Conservation (phyloP, 331 rosid genomes). For the Telfairia occidentalis region DNA sequence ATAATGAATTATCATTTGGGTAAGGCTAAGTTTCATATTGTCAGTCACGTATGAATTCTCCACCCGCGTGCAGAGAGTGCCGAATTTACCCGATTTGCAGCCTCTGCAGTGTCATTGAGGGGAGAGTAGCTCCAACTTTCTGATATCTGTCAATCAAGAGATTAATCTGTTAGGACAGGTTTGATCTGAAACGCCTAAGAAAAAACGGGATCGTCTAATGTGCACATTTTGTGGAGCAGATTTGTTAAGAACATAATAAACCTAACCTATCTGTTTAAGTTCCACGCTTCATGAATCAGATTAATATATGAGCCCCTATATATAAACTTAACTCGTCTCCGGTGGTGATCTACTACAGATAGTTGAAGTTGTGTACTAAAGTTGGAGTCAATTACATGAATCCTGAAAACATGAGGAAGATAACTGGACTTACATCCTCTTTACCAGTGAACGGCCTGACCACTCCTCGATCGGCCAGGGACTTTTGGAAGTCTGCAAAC, state of each 20-base stretch:
- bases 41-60: constrained; percentile 29
- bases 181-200: not conserved
- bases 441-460: constrained; percentile 57
- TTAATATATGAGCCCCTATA: too few relatives aligned
- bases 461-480: constrained; percentile 56
- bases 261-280: not conserved
- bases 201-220: not conserved
- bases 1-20: not conserved
- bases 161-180: not conserved
- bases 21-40: not conserved
- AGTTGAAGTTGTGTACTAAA: not conserved
- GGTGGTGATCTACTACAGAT: not conserved
- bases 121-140: constrained; percentile 78
- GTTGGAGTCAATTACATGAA: not conserved
- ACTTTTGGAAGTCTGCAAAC: constrained; percentile 68
- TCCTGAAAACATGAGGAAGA: constrained; percentile 7
- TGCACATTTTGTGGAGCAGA: not conserved
- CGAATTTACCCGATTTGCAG: constrained; percentile 44
- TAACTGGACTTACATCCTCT: constrained; percentile 60
- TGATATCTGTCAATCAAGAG: constrained; percentile 34
- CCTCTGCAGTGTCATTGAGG: constrained; percentile 70
- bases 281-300: too few relatives aligned
- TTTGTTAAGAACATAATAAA: not conserved
- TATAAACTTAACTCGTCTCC: not conserved
- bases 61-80: constrained; percentile 75